A percentile compares a stretch with the other conserved stretches of the same genome.
Evolutionary conservation across 768 basidiomycete genomes (phyloP).

Genomic region (Calocybe indica): DNA sequence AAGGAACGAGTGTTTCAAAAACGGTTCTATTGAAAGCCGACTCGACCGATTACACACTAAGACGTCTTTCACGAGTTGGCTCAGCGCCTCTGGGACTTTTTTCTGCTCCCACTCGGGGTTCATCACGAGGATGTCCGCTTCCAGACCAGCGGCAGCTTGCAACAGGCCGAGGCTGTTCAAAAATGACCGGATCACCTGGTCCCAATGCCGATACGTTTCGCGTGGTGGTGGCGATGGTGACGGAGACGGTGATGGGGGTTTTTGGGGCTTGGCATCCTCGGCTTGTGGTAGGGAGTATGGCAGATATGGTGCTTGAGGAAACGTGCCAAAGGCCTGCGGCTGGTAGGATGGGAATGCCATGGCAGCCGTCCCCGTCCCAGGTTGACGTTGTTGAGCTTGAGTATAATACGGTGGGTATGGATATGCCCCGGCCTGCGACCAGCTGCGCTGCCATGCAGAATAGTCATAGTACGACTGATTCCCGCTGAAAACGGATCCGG

Average conservation of each 20-base stretch:
- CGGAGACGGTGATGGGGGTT: conserved; percentile 25
- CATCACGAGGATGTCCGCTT: conserved; percentile 68
- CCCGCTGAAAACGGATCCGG: background rate
- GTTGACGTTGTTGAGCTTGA: conserved; percentile 2
- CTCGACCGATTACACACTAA: conserved; percentile 31
- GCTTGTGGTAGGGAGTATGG: conserved; percentile 1
- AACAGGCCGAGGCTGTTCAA: conserved; percentile 46
- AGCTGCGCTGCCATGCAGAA: conserved; percentile 8
- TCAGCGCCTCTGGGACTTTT: conserved; percentile 50
- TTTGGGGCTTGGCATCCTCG: conserved; percentile 1
- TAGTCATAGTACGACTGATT: conserved; percentile 9
- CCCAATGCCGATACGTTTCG: conserved; percentile 53
- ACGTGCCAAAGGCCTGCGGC: background rate
- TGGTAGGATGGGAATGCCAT: conserved; percentile 1
- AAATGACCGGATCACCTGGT: conserved; percentile 48
- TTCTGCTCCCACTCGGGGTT: conserved; percentile 59
- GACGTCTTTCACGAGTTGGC: conserved; percentile 43
- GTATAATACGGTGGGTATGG: background rate
- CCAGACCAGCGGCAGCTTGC: conserved; percentile 58
- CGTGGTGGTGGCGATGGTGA: conserved; percentile 22
- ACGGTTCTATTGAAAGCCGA: background rate
- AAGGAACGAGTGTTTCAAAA: background rate
- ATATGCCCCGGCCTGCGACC: conserved; percentile 3
- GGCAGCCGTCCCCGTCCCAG: too few species aligned
- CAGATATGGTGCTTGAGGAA: background rate